These are phyloP conservation scores for Flaveria linearis DNA, from an alignment of 129 eudicot genomes.

Conservation along the genomic window DNA sequence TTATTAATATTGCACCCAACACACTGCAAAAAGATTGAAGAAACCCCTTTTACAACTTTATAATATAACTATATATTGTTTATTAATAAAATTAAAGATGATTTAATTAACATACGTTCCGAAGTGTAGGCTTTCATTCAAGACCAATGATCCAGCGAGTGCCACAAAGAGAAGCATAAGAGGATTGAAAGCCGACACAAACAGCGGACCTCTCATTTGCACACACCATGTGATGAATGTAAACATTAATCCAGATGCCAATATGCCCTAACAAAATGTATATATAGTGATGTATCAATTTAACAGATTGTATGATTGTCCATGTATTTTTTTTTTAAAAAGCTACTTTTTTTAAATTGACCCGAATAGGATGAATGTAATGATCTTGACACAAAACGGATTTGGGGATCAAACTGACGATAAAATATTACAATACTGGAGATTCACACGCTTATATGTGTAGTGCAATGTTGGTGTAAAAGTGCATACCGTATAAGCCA, in stretches of 20 bases:
- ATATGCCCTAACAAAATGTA: conserved; percentile 45
- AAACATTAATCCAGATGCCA: conserved; percentile 50
- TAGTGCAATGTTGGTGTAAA: neutral
- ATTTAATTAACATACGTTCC: conserved; percentile 54
- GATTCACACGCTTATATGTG: neutral
- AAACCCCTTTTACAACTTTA: neutral
- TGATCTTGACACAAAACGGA: neutral
- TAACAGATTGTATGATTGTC: too few species aligned
- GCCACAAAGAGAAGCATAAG: conserved; percentile 65
- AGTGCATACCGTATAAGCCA: conserved; percentile 43
- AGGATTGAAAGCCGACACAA: conserved; percentile 61
- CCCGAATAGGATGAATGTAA: neutral
- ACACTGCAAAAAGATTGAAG: conserved; percentile 35
- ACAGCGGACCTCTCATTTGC: conserved; percentile 66
- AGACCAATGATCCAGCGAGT: conserved; percentile 46
- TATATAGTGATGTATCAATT: neutral
- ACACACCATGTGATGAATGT: conserved; percentile 53
- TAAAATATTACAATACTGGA: neutral
- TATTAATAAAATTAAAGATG: neutral
- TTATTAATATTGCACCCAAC: conserved; percentile 56
- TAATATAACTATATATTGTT: neutral
- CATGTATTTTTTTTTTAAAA: too few species aligned
- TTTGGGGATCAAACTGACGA: too few species aligned
- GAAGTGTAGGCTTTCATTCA: conserved; percentile 54
- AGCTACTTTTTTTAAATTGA: too few species aligned